phyloP scores from a whole-genome alignment of 1,284 basidiomycete genomes.

The Albatrellus sp. region DNA sequence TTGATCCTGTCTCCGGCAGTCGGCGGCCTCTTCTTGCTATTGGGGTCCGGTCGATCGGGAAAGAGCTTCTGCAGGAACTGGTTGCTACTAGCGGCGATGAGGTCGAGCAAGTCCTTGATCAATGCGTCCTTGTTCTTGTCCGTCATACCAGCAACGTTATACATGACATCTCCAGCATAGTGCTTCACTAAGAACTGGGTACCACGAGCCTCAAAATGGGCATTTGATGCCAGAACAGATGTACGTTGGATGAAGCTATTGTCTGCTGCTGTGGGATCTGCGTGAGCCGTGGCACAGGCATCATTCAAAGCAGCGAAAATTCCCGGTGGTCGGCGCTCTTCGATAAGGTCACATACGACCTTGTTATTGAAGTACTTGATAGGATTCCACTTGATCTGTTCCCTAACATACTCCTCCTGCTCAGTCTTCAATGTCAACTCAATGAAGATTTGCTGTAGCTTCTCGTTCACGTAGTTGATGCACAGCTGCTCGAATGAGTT shows the following conservation, averaged over 20 bases:
- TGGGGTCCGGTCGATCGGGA: conserved; percentile 90
- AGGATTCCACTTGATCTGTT: conserved; percentile 99
- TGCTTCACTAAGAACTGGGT: conserved; percentile 86
- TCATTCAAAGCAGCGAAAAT: conserved; percentile 98
- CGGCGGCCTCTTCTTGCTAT: conserved; percentile 96
- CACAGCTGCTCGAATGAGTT: conserved; percentile 99
- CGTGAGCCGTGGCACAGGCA: conserved; percentile 96
- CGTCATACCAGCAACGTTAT: conserved; percentile 96
- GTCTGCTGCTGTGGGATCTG: conserved; percentile 93
- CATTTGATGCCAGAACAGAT: conserved; percentile 67
- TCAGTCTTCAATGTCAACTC: conserved; percentile 98
- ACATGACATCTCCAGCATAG: conserved; percentile 98
- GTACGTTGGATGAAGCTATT: conserved; percentile 94
- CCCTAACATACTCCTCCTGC: conserved; percentile 97
- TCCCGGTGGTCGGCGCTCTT: conserved; percentile 91
- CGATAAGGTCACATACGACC: conserved; percentile 97
- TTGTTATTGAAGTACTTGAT: conserved; percentile 98
- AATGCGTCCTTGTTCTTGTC: conserved; percentile 99
- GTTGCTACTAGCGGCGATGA: conserved; percentile 74
- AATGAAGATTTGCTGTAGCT: conserved; percentile 98
- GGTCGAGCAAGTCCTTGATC: conserved; percentile 88
- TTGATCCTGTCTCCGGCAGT: conserved; percentile 98
- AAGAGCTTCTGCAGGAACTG: conserved; percentile 84
- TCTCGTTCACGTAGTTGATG: conserved; percentile 99
- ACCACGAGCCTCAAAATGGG: conserved; percentile 89